phyloP scores from a whole-genome alignment of 1,284 basidiomycete genomes.

The Ceratobasidium sp. region DNA sequence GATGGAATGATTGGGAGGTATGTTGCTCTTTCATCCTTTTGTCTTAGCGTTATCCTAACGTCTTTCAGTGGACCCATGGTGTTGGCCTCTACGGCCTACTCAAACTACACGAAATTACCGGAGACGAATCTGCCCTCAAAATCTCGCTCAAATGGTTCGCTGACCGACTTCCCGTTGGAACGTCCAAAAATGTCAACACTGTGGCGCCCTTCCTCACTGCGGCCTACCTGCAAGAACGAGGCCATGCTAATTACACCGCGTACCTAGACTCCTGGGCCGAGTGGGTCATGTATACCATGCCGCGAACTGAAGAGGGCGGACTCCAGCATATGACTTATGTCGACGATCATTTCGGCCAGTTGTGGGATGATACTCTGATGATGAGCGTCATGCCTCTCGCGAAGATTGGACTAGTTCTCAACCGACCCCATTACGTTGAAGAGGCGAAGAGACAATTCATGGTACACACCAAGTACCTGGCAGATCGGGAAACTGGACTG shows the following conservation, averaged over 20 bases:
- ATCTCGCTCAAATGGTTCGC: constrained; percentile 64
- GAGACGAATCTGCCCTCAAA: constrained; percentile 54
- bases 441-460: constrained; percentile 67
- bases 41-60: not conserved
- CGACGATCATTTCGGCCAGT: constrained; percentile 60
- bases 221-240: constrained; percentile 58
- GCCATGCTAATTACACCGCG: constrained; percentile 52
- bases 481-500: constrained; percentile 57
- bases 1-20: constrained; percentile 67
- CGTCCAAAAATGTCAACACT: constrained; percentile 73
- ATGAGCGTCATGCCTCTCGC: constrained; percentile 68
- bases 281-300: constrained; percentile 68
- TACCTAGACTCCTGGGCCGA: constrained; percentile 69
- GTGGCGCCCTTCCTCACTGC: constrained; percentile 68
- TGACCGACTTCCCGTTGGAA: constrained; percentile 60
- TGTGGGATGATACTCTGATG: constrained; percentile 74
- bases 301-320: constrained; percentile 63
- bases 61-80: constrained; percentile 64
- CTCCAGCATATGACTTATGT: constrained; percentile 69
- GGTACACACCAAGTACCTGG: constrained; percentile 61
- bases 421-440: constrained; percentile 62
- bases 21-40: not conserved
- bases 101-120: constrained; percentile 57
- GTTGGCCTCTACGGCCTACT: constrained; percentile 58
- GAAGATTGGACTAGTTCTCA: constrained; percentile 65